Base-by-base conservation (phyloP, 2,329 filamentous ascomycete genomes). In the Myriosclerotinia duriaeana region DNA sequence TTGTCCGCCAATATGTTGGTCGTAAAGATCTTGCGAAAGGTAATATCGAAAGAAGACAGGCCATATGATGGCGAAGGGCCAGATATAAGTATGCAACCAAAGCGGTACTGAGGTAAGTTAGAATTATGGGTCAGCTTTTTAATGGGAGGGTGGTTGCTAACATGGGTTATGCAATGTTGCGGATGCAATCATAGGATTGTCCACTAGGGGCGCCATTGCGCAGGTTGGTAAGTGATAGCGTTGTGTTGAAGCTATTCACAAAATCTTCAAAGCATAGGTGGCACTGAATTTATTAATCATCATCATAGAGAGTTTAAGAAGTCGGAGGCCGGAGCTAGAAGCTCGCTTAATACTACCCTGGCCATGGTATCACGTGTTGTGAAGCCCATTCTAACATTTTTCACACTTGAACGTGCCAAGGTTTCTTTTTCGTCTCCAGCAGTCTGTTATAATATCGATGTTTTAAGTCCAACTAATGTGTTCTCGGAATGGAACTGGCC, bases 21-120 rank as follows among this genome's bases (percentile, higher is more conserved):
- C 90, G 79, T 99, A 99, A 72, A 91, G 87, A 64, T 92, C 89
- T 69, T 88, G 83, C 30, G 87, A 90, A 64, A 96, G 87, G 78
- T 97, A 98, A 79, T 93, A 88, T 77, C 91, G 87, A 71, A 97
- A 86, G 79, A 98, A 98, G 74, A 90, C 81, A 63, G 96, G 95
- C 93, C 96, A 99, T 75, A 93, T 82, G 72, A 97, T 88, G 68
- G 89, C 82, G 76, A 97, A 99, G 0, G 95, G 95, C 92, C 92
- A 97, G 73, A 97, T 80, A 78, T 99, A 99, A 73, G 91, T 82
- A 78, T 97, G 94, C 69, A 96, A 82, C 76, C 90, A 87, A 70
- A 90, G 79, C 44, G 93, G 88, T 71, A 97, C 75, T 76, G 46
- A 54, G 26, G 52, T 42, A 26, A 30, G 60, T 71, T 69, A 70